A percentile compares a stretch with the other conserved stretches of the same genome.
Conservation (phyloP, 1,284 basidiomycete species). For the Sanghuangporus baumii region DNA sequence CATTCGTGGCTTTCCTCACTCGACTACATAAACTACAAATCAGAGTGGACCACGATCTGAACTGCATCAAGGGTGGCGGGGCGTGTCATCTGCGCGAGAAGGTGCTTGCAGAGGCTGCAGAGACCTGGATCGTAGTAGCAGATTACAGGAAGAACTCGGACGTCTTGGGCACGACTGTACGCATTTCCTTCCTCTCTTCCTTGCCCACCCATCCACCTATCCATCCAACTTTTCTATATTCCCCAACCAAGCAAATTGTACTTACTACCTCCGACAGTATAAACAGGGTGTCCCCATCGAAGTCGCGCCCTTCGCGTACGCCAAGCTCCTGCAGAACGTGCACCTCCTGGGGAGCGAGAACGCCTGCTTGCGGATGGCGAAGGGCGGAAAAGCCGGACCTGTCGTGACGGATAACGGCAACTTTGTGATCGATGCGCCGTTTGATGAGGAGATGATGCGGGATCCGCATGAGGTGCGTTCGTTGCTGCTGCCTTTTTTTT, state of each 20-base stretch:
- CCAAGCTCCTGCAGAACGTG: constrained; percentile 73
- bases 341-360: constrained; percentile 59
- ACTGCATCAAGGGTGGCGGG: constrained; percentile 97
- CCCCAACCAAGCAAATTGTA: neutral
- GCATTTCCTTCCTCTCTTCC: constrained; percentile 26
- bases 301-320: constrained; percentile 95
- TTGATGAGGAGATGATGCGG: constrained; percentile 62
- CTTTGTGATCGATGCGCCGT: constrained; percentile 92
- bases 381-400: constrained; percentile 75
- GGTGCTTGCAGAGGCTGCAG: constrained; percentile 94
- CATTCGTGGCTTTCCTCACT: too few species aligned
- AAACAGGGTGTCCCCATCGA: constrained; percentile 90
- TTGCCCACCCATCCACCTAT: neutral
- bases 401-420: constrained; percentile 96
- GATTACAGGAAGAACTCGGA: constrained; percentile 92
- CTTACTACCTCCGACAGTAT: constrained; percentile 48
- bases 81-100: constrained; percentile 97
- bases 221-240: neutral
- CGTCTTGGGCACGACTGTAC: constrained; percentile 76
- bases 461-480: constrained; percentile 61
- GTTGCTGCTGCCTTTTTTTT: neutral
- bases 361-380: constrained; percentile 77
- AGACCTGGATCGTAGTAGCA: constrained; percentile 91
- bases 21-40: too few species aligned
- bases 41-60: constrained; percentile 86